Conservation (phyloP, 2,329 filamentous ascomycete species). For the Penicillium sclerotiorum region DNA sequence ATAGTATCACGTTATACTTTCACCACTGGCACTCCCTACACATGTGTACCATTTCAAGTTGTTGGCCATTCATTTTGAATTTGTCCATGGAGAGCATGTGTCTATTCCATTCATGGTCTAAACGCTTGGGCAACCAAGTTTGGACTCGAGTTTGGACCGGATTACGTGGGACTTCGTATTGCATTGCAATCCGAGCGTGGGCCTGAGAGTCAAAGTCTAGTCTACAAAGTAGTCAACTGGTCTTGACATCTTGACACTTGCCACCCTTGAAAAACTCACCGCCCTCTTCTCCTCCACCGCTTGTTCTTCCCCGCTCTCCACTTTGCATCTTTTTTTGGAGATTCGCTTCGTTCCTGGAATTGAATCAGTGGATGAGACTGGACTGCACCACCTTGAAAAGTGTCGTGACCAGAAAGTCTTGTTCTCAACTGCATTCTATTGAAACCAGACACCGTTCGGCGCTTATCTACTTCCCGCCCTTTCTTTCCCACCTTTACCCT, state of each 20-base stretch:
- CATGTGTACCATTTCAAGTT: too few species aligned
- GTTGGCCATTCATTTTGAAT: too few species aligned
- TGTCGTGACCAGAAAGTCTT: constrained; percentile 1
- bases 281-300: constrained; percentile 20
- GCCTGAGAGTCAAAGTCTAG: not conserved
- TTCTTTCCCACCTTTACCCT: not conserved
- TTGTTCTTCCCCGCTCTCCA: constrained; percentile 22
- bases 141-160: too few species aligned
- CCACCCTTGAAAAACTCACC: constrained; percentile 15
- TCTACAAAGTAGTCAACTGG: not conserved
- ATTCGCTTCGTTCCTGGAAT: not conserved
- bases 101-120: too few species aligned
- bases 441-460: not conserved
- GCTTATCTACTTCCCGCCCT: constrained; percentile 4
- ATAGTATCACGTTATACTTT: not conserved
- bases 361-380: constrained; percentile 10
- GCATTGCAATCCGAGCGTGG: constrained; percentile 18
- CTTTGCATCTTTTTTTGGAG: constrained; percentile 1
- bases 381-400: constrained; percentile 6
- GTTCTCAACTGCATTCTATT: not conserved
- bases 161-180: constrained; percentile 18
- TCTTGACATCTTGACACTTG: constrained; percentile 6
- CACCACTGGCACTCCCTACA: too few species aligned
- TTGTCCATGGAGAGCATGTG: too few species aligned
- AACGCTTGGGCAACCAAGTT: too few species aligned